Conservation (phyloP, 2,329 filamentous ascomycete genomes). For the Xylaria sp. region DNA sequence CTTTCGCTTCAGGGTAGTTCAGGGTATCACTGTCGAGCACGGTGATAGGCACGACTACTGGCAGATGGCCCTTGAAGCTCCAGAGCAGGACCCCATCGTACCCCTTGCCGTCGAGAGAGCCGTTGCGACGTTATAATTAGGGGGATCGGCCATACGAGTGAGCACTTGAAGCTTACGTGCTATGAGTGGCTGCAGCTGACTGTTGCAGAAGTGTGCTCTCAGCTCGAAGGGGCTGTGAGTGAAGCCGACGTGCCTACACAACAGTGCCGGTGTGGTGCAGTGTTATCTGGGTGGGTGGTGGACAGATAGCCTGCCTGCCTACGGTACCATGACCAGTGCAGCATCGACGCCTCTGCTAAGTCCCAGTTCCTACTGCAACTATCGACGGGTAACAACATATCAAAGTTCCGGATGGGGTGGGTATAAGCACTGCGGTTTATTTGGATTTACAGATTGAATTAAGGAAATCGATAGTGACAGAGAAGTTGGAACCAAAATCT, state of each 20-base stretch:
- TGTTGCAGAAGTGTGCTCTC: conserved; percentile 13
- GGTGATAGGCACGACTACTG: conserved; percentile 15
- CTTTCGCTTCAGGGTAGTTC: background rate
- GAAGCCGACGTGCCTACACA: background rate
- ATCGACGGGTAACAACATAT: too few relatives aligned
- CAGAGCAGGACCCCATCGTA: background rate
- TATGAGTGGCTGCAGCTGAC: conserved; percentile 26
- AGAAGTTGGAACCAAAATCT: too few relatives aligned
- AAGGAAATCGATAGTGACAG: too few relatives aligned
- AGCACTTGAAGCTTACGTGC: conserved; percentile 9
- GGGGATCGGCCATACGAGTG: conserved; percentile 3
- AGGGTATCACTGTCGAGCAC: background rate
- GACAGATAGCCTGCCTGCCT: too few relatives aligned
- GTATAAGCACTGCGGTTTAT: too few relatives aligned
- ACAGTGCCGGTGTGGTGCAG: too few relatives aligned
- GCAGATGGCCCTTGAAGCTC: background rate
- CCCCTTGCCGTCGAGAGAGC: background rate
- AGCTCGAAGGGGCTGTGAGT: conserved; percentile 25
- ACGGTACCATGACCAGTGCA: too few relatives aligned
- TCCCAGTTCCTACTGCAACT: too few relatives aligned
- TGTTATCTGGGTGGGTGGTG: too few relatives aligned
- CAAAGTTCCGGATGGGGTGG: too few relatives aligned
- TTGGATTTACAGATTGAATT: too few relatives aligned
- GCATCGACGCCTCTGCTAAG: too few relatives aligned
- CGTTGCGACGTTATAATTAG: conserved; percentile 13